Evolutionary conservation across 495 filamentous ascomycete species (phyloP).

Genomic region (Aspergillus carlsbadensis): DNA sequence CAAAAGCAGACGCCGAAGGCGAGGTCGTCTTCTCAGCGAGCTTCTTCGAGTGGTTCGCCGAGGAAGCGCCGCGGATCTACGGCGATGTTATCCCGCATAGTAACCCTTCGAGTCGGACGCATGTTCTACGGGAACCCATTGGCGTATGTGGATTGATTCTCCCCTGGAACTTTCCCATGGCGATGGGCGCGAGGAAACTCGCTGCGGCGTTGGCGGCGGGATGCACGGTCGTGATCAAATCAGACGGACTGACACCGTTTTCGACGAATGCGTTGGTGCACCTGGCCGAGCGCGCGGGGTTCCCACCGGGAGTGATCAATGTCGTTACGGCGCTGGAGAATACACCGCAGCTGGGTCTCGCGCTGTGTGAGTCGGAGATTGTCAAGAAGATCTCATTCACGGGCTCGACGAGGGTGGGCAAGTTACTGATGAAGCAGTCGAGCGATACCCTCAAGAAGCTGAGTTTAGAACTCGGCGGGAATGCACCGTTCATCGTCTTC

Average conservation of each 20-base stretch:
- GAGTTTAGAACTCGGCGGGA: slow-evolving; percentile 53
- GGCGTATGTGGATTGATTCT: slow-evolving; percentile 37
- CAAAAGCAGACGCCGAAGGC: slow-evolving; percentile 64
- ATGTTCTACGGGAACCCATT: slow-evolving; percentile 33
- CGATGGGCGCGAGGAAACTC: slow-evolving; percentile 84
- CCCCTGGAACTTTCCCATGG: slow-evolving; percentile 79
- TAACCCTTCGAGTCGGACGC: slow-evolving; percentile 17
- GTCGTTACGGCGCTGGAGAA: slow-evolving; percentile 46
- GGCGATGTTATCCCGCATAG: slow-evolving; percentile 65
- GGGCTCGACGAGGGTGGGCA: slow-evolving; percentile 49
- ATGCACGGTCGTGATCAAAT: slow-evolving; percentile 51
- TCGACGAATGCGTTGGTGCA: slow-evolving; percentile 45
- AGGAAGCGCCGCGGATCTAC: slow-evolving; percentile 71
- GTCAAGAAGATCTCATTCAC: slow-evolving; percentile 54
- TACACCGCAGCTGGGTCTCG: slow-evolving; percentile 39
- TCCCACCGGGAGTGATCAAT: slow-evolving; percentile 51
- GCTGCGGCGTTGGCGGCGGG: slow-evolving; percentile 56
- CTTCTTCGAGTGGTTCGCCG: slow-evolving; percentile 83
- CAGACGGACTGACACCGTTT: slow-evolving; percentile 49
- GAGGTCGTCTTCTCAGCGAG: slow-evolving; percentile 71
- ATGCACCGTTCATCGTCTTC: slow-evolving; percentile 55
- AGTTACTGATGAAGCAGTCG: slow-evolving; percentile 50
- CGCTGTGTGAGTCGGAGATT: slow-evolving; percentile 37
- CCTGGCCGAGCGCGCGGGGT: slow-evolving; percentile 48
- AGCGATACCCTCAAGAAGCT: slow-evolving; percentile 51